Conservation (phyloP, 305 asterid species). For the Solanum hybrid region DNA sequence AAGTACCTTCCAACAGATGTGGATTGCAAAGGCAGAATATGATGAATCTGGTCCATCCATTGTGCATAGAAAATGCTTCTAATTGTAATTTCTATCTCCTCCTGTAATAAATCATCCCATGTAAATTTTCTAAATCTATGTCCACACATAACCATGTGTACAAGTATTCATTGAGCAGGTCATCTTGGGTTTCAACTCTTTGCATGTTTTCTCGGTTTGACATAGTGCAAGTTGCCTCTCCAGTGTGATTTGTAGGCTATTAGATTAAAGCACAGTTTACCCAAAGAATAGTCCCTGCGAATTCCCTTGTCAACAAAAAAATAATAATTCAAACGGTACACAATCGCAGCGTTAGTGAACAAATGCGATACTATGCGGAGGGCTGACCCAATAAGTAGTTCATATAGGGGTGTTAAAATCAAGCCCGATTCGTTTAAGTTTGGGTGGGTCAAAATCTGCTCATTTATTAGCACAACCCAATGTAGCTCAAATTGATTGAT, state of each 20-base stretch:
- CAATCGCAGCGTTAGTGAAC: too few species aligned
- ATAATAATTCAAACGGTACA: too few species aligned
- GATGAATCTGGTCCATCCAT: conserved; percentile 14
- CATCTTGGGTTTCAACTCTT: not conserved
- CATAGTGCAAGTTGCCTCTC: not conserved
- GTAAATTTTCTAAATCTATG: not conserved
- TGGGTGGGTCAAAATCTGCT: too few species aligned
- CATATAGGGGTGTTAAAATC: too few species aligned
- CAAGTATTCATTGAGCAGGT: not conserved
- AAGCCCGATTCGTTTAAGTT: too few species aligned
- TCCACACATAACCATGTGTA: not conserved
- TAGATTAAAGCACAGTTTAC: not conserved
- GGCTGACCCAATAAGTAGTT: too few species aligned
- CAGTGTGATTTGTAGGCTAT: not conserved
- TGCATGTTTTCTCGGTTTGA: too few species aligned
- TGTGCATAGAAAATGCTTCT: conserved; percentile 12
- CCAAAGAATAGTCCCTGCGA: not conserved
- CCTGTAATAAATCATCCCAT: not conserved
- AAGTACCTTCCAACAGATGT: conserved; percentile 21
- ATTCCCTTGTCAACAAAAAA: not conserved
- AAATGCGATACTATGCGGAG: too few species aligned
- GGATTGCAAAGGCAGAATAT: conserved; percentile 10
- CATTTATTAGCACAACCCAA: too few species aligned
- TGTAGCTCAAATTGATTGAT: too few species aligned
- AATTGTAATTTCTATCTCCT: not conserved